Conservation (phyloP, 2,329 filamentous ascomycete genomes). For the Cyanodermella asteris region DNA sequence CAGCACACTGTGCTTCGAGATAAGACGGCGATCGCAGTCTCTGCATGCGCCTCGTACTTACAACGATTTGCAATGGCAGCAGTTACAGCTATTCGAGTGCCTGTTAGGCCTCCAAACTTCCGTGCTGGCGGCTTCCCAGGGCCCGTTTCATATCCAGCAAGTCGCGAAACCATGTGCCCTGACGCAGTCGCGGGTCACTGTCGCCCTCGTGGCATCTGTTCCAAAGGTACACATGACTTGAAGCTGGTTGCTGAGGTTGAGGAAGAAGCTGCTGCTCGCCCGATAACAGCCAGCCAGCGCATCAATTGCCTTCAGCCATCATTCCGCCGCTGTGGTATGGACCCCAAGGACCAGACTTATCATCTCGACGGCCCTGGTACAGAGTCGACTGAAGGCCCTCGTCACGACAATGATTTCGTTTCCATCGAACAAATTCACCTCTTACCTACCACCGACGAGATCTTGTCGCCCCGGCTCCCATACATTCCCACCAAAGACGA, state of each 20-base stretch:
- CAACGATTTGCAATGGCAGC: neutral
- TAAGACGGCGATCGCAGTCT: neutral
- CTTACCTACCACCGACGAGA: constrained; percentile 10
- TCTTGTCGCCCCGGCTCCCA: constrained; percentile 6
- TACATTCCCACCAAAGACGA: constrained; percentile 9
- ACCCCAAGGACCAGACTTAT: constrained; percentile 7
- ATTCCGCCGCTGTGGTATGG: constrained; percentile 9
- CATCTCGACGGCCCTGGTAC: neutral
- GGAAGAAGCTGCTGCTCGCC: neutral
- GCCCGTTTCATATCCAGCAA: too few species aligned
- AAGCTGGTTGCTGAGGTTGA: too few species aligned
- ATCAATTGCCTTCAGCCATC: constrained; percentile 2
- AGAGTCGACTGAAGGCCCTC: neutral
- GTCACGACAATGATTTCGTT: constrained; percentile 8
- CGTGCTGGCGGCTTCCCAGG: constrained; percentile 1
- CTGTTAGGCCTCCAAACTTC: constrained; percentile 1
- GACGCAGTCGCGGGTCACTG: neutral
- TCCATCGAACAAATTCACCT: constrained; percentile 9
- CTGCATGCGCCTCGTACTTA: neutral
- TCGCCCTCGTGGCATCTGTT: constrained; percentile 1
- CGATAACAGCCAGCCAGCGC: constrained; percentile 7
- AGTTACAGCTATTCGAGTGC: constrained; percentile 3
- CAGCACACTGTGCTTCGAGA: neutral
- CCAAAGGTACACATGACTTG: neutral
- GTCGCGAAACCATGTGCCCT: too few species aligned